Evolutionary conservation across 2,329 filamentous ascomycete genomes (phyloP), one percentile per base, ranked within the genome.

Genomic region (Cercospora sp.): DNA sequence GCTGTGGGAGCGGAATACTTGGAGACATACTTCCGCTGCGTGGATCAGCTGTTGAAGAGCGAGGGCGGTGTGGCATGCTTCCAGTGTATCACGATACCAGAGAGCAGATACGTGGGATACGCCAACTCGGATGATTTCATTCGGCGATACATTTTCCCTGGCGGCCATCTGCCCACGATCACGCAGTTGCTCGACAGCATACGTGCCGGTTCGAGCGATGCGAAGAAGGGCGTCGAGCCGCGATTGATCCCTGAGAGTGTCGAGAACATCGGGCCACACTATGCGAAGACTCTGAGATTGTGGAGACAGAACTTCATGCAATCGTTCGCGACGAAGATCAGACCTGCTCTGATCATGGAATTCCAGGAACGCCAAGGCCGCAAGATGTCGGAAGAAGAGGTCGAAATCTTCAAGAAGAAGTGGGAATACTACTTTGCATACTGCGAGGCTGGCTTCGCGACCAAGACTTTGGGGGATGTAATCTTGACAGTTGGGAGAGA

Each of bases 381-480:
- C 59, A 80, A 81, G 3, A 88, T 90, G 85, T 85, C 81, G 0
- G 83, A 89, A 63, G 84, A 84, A 48, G 89, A 88, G 39, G 83
- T 91, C 0, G 86, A 90, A 51, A 83, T 91, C 1, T 93, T 92
- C 75, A 85, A 84, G 75, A 83, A 87, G 70, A 92, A 91, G 77
- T 93, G 90, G 90, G 85, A 91, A 82, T 93, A 92, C 74, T 93
- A 92, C 76, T 93, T 92, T 78, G 83, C 86, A 23, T 92, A 92
- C 76, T 92, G 89, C 70, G 90, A 92, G 77, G 90, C 89, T 45
- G 90, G 90, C 0, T 92, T 93, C 74, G 81, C 86, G 67, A 90
- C 87, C 5, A 91, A 91, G 79, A 91, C 89, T 2, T 77, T 93
- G 20, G 90, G 90, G 2, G 90, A 92, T 78, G 88, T 88, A 1